Evolutionary conservation across 2,329 filamentous ascomycete species (phyloP), one percentile per base, ranked within the genome.

Genomic region (Pseudocercospora crystallina): DNA sequence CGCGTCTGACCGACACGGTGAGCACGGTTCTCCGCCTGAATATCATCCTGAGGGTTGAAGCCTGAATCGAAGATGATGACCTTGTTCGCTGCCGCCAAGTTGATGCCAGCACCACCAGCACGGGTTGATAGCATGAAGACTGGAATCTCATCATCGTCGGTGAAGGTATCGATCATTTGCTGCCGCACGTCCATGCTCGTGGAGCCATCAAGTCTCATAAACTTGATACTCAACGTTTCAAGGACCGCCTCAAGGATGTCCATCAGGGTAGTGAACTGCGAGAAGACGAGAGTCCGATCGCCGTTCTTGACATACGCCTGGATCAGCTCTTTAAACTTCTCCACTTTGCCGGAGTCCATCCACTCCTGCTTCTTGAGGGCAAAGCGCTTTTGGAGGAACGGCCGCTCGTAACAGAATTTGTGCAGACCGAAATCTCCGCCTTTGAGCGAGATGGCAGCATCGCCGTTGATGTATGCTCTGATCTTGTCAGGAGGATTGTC

Each of bases 41-140:
- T 85, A 66, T 99, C 94, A 61, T 97, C 92, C 67, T 99, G 94
- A 0, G 94, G 94, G 62, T 99, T 99, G 74, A 96, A 96, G n/a
- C 86, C 89, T 57, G 88, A 87, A 71, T 99, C 94, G 68, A 97
- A 96, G 64, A 99, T 94, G 71, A 99, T 83, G 61, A 99, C 92
- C 72, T 96, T 97, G 76, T 97, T 97, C 4, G 94, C 94, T 32
- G 87, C 89, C 7, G 92, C 94, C 47, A 99, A 74, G 70, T 99
- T 99, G 74, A 99, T 95, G 35, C 94, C 94, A 0, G 92, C 94
- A n/a, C 94, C 94, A 45, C 94, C 94, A 0, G 92, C 91, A 53
- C 90, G 92, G 0, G 94, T 99, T 1, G 89, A 94, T 5, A 99
- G 81, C 58, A 99, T 80, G 70, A 99, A 99, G 0, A 95, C 90